These are phyloP conservation scores for Stylonectria norvegica DNA, from an alignment of 2,329 filamentous ascomycete species.

Conservation along the genomic window DNA sequence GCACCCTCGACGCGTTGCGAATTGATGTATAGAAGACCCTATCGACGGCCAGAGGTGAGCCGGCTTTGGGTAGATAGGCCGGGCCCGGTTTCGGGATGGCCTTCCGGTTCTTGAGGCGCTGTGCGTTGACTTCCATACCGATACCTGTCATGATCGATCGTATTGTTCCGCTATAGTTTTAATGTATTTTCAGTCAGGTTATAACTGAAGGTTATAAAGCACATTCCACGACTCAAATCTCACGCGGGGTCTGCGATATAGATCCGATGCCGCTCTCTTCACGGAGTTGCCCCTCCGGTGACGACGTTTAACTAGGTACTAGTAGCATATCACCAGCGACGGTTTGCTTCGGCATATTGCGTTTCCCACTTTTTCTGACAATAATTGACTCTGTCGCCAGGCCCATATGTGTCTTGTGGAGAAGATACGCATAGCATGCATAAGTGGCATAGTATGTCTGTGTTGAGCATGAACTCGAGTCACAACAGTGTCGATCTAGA, in stretches of 20 bases:
- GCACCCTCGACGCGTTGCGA: conserved; percentile 42
- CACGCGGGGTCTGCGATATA: not conserved
- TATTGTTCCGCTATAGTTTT: not conserved
- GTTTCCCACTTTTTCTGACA: too few relatives aligned
- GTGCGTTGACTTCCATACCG: conserved; percentile 24
- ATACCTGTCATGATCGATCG: not conserved
- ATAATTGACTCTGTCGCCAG: too few relatives aligned
- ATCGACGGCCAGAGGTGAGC: conserved; percentile 44
- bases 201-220: too few relatives aligned
- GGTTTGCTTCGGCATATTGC: conserved; percentile 1
- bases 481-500: too few relatives aligned
- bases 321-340: not conserved
- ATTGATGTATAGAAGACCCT: conserved; percentile 58
- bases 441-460: too few relatives aligned
- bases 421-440: too few relatives aligned
- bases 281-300: not conserved
- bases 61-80: conserved; percentile 44
- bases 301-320: not conserved
- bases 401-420: too few relatives aligned
- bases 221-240: not conserved
- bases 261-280: not conserved
- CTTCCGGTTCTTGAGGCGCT: conserved; percentile 41
- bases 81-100: conserved; percentile 47
- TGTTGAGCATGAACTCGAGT: too few relatives aligned
- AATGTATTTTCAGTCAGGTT: too few relatives aligned